Conservation (phyloP, 176 grass and related monocot genomes). For the Raddia distichophylla region DNA sequence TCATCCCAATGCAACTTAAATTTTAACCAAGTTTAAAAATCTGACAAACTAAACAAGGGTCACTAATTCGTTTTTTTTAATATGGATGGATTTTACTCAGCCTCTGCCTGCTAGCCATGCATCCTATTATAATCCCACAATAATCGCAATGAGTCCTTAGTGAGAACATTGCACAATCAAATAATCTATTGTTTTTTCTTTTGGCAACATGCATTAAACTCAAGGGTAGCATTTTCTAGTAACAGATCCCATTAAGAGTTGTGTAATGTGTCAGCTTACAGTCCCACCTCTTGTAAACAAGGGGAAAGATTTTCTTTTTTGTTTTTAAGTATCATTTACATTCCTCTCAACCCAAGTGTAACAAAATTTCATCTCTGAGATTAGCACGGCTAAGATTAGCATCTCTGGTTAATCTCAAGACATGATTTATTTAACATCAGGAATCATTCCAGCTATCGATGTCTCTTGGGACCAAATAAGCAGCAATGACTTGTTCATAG, state of each 20-base stretch:
- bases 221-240: not conserved
- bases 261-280: not conserved
- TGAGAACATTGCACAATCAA: not conserved
- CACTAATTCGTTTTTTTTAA: not conserved
- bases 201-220: not conserved
- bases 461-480: conserved; percentile 6
- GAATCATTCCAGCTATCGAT: conserved; percentile 17
- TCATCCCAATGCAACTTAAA: not conserved
- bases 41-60: not conserved
- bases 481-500: conserved; percentile 8
- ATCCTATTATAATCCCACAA: not conserved
- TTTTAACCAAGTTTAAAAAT: not conserved
- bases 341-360: not conserved
- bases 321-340: conserved; percentile 1
- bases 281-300: conserved; percentile 1
- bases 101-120: not conserved
- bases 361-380: not conserved
- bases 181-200: not conserved
- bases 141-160: not conserved
- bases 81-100: conserved; percentile 1
- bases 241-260: not conserved
- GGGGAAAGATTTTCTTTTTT: not conserved
- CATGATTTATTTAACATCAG: conserved; percentile 6
- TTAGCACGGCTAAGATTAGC: conserved; percentile 9
- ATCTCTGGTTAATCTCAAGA: conserved; percentile 5